Evolutionary conservation across 345 rosid species (phyloP), one percentile per base, ranked within the genome.

Genomic region (Arabidopsis suecica): DNA sequence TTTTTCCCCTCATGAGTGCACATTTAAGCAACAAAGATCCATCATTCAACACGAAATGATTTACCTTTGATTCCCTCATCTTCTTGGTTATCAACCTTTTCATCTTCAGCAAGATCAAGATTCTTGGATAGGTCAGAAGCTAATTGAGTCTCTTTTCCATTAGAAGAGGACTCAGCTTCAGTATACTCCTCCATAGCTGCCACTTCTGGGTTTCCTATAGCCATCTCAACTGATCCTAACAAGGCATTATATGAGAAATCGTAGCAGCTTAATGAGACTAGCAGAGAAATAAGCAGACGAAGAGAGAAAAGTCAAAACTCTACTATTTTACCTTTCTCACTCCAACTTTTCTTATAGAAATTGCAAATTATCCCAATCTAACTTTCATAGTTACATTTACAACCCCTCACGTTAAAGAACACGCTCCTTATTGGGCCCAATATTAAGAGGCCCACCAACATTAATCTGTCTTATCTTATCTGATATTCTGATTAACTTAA

Each of bases 61-160:
- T 20, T 55, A 85, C 93, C 88, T 85, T 80, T 78, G 49, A 36
- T 82, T 10, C 80, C 25, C 25, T 23, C 85, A 5, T 72, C 89
- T 28, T 84, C 88, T 33, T 75, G 25, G 25, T 23, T 23, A 1
- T 23, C 25, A 23, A 23, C 68, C 3, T 84, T 84, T 40, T 60
- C 89, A 36, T 84, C 84, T 37, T 53, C 69, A n/a, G 54, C 64
- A 65, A 82, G 61, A 56, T 71, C 84, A 33, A 53, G 59, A 62
- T 50, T 65, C 41, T 65, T 53, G 3, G 58, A 65, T 13, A 66
- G 3, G 14, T 78, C 70, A 50, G 70, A 68, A 49, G 61, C 77
- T 64, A 70, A 18, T 36, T 18, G 59, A 57, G 28, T 20, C 32
- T 66, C 69, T 51, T 72, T 66, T 42, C 58, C 53, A 32, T 33